Evolutionary conservation across 2,329 filamentous ascomycete species (phyloP).

Genomic region (Aspergillus melleus): DNA sequence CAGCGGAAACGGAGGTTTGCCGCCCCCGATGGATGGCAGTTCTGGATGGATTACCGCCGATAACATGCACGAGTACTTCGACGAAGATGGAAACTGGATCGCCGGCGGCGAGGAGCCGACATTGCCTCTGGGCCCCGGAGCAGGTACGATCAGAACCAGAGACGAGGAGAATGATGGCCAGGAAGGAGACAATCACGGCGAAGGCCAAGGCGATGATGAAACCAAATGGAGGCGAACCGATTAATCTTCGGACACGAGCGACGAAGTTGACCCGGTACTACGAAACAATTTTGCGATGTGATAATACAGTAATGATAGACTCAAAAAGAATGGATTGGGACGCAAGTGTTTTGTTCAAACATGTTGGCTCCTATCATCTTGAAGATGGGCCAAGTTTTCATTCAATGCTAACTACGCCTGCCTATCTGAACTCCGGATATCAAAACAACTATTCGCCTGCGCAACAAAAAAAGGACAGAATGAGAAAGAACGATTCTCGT

Average conservation of each 20-base stretch:
- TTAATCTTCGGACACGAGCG: constrained; percentile 19
- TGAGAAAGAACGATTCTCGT: neutral
- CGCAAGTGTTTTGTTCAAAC: neutral
- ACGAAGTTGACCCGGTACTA: neutral
- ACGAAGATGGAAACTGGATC: constrained; percentile 78
- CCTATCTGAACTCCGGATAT: constrained; percentile 22
- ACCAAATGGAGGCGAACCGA: constrained; percentile 57
- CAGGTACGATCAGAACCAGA: constrained; percentile 63
- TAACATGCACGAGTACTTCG: constrained; percentile 82
- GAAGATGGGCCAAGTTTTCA: neutral
- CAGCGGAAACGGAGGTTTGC: constrained; percentile 39
- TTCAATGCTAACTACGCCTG: constrained; percentile 19
- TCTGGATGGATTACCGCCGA: constrained; percentile 74
- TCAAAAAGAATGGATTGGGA: neutral
- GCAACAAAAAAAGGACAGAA: neutral
- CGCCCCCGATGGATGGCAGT: constrained; percentile 50
- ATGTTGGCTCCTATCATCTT: neutral
- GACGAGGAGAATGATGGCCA: constrained; percentile 55
- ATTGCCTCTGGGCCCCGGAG: constrained; percentile 54
- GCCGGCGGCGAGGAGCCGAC: constrained; percentile 46
- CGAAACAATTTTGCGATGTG: neutral
- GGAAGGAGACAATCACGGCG: constrained; percentile 38
- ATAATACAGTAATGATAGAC: neutral
- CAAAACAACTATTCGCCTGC: constrained; percentile 6
- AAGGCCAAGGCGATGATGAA: constrained; percentile 41